Percentiles rank a stretch among this genome's conserved stretches.
phyloP scores from a whole-genome alignment of 345 rosid genomes.

The Ceriops decandra region DNA sequence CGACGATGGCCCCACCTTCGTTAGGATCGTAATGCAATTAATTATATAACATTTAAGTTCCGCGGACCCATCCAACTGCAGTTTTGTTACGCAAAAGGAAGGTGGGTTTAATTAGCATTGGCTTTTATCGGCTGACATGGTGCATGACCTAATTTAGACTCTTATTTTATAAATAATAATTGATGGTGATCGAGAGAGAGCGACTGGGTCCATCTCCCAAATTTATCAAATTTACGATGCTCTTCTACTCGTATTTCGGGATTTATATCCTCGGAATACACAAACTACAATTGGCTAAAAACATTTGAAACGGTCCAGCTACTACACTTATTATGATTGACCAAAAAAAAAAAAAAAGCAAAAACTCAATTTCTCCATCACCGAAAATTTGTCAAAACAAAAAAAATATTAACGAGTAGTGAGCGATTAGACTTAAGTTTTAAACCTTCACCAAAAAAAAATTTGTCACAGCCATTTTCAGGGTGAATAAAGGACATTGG shows the following conservation, averaged over 20 bases:
- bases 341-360: not conserved
- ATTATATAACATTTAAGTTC: not conserved
- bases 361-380: too few relatives aligned
- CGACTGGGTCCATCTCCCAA: conserved; percentile 15
- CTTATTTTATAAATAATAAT: not conserved
- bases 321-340: not conserved
- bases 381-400: too few relatives aligned
- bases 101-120: not conserved
- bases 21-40: too few relatives aligned
- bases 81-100: not conserved
- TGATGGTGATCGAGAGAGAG: conserved; percentile 5
- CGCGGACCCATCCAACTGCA: conserved; percentile 21
- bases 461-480: too few relatives aligned
- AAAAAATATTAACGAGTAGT: too few relatives aligned
- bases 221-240: not conserved
- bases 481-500: too few relatives aligned
- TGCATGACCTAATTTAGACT: conserved; percentile 14
- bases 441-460: too few relatives aligned
- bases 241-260: not conserved
- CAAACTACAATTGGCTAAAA: too few relatives aligned
- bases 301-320: not conserved
- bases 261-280: not conserved
- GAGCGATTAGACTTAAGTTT: too few relatives aligned
- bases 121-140: conserved; percentile 2
- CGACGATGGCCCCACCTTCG: too few relatives aligned